Conservation (phyloP, 129 eudicot genomes). For the Centaurea solstitialis region DNA sequence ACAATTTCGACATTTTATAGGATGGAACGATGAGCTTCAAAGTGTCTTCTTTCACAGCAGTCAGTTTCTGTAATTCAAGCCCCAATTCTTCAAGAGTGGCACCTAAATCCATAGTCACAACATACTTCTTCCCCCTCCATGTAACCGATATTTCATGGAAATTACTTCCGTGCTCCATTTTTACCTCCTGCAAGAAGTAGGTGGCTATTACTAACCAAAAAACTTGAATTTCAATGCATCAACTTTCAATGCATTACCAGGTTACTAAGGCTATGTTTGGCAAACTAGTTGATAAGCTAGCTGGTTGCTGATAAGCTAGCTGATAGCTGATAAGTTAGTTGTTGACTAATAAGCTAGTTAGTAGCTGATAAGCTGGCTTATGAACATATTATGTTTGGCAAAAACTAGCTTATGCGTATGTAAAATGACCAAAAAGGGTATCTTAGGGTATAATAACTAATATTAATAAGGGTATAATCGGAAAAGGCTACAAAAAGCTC, state of each 20-base stretch:
- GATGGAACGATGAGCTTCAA: constrained; percentile 70
- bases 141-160: constrained; percentile 41
- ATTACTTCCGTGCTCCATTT: constrained; percentile 54
- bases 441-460: too few species aligned
- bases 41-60: constrained; percentile 75
- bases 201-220: constrained; percentile 3
- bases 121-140: constrained; percentile 79
- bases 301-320: too few species aligned
- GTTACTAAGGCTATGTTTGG: too few species aligned
- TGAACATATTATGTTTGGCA: too few species aligned
- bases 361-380: too few species aligned
- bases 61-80: constrained; percentile 59
- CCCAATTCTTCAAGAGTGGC: constrained; percentile 71
- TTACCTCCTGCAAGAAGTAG: constrained; percentile 29
- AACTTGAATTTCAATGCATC: neutral
- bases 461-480: too few species aligned
- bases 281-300: too few species aligned
- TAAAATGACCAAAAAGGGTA: too few species aligned
- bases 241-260: neutral
- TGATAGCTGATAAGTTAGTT: too few species aligned
- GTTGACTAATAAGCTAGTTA: too few species aligned
- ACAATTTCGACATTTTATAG: constrained; percentile 56
- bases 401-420: too few species aligned
- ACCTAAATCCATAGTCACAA: constrained; percentile 43
- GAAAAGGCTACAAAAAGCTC: too few species aligned